Evolutionary conservation across 2,329 filamentous ascomycete genomes (phyloP).

Genomic region (Cladophialophora carrionii): DNA sequence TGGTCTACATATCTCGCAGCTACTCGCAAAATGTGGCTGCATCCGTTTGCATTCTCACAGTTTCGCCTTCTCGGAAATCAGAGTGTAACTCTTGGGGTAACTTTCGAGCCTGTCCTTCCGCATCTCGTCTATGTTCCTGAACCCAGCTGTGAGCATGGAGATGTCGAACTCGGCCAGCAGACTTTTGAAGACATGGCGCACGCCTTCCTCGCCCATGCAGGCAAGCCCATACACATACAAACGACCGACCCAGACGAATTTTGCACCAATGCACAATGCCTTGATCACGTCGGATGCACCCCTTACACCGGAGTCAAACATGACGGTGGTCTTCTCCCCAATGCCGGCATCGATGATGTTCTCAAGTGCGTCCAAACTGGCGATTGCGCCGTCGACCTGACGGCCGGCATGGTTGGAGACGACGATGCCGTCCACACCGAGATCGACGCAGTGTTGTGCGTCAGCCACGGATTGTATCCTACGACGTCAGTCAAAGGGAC

Average conservation of each 20-base stretch:
- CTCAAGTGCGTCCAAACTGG: conserved; percentile 63
- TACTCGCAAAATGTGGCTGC: not conserved
- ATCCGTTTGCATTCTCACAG: conserved; percentile 13
- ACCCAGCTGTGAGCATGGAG: conserved; percentile 62
- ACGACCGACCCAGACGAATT: conserved; percentile 65
- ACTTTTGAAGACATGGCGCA: conserved; percentile 65
- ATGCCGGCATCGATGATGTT: conserved; percentile 58
- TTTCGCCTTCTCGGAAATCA: conserved; percentile 46
- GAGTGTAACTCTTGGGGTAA: conserved; percentile 48
- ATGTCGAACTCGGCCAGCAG: conserved; percentile 66
- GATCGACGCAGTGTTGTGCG: conserved; percentile 62
- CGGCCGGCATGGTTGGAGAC: conserved; percentile 72
- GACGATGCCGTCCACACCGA: conserved; percentile 68
- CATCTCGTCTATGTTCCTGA: conserved; percentile 58
- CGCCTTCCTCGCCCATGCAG: conserved; percentile 64
- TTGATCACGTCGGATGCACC: conserved; percentile 63
- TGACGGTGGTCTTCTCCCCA: conserved; percentile 57
- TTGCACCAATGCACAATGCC: conserved; percentile 63
- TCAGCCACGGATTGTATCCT: conserved; percentile 67
- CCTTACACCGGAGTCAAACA: conserved; percentile 64
- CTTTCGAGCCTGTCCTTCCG: conserved; percentile 47
- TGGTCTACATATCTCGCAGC: not conserved
- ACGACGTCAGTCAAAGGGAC: not conserved
- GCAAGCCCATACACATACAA: conserved; percentile 56
- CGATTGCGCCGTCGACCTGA: conserved; percentile 65